phyloP scores from a whole-genome alignment of 2,329 filamentous ascomycete genomes.

The Aschersonia sp. region DNA sequence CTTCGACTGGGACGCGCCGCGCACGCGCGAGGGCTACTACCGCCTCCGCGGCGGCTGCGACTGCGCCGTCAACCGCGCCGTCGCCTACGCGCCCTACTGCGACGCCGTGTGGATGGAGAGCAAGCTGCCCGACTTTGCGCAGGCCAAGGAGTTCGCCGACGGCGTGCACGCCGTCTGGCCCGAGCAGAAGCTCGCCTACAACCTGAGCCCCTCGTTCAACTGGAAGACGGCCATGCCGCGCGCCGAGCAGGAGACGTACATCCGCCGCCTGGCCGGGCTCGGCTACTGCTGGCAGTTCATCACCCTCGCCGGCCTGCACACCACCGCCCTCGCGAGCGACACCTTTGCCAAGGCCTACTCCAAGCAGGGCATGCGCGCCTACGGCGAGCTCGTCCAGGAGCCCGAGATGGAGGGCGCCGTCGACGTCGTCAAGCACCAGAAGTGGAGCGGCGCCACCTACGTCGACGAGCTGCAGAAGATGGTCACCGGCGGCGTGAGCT shows the following conservation, averaged over 20 bases:
- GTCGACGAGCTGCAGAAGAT: slow-evolving; percentile 93
- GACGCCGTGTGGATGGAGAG: slow-evolving; percentile 99
- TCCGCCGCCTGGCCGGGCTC: slow-evolving; percentile 68
- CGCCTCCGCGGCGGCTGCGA: slow-evolving; percentile 81
- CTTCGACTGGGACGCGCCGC: slow-evolving; percentile 91
- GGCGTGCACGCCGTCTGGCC: slow-evolving; percentile 92
- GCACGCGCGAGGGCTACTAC: slow-evolving; percentile 92
- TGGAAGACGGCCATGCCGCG: slow-evolving; percentile 96
- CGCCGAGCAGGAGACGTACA: slow-evolving; percentile 92
- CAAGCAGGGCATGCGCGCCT: slow-evolving; percentile 80
- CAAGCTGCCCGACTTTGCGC: slow-evolving; percentile 81
- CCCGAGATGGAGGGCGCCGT: slow-evolving; percentile 84
- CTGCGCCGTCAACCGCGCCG: slow-evolving; percentile 77
- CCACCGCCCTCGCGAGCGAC: slow-evolving; percentile 82
- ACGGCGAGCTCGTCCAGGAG: slow-evolving; percentile 94
- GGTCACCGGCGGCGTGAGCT: slow-evolving; percentile 85
- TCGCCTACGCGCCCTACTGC: slow-evolving; percentile 84
- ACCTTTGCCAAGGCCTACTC: slow-evolving; percentile 75
- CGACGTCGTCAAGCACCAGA: slow-evolving; percentile 97
- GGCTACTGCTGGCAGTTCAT: slow-evolving; percentile 99
- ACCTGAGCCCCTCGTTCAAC: slow-evolving; percentile 98
- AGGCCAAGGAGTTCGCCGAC: slow-evolving; percentile 84
- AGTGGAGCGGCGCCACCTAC: slow-evolving; percentile 93
- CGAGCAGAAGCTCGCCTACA: slow-evolving; percentile 97
- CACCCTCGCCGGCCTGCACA: slow-evolving; percentile 94